These are phyloP conservation scores for Quercus mongolica DNA, from an alignment of 306 rosid genomes.

Conservation along the genomic window DNA sequence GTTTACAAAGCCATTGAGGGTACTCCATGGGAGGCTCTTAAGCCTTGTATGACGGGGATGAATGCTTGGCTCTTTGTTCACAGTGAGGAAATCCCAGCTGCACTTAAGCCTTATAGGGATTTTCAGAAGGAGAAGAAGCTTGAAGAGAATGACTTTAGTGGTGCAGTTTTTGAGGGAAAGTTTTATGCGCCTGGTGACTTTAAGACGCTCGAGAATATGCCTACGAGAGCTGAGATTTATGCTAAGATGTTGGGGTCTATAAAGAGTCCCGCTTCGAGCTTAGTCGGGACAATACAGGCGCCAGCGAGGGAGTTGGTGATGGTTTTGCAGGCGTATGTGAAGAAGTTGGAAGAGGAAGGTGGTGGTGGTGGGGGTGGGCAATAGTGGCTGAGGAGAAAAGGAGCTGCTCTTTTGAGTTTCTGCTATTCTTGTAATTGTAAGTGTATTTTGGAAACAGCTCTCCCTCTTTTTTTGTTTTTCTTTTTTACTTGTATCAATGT, in stretches of 20 bases:
- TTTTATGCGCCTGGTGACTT: slow-evolving; percentile 76
- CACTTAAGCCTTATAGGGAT: slow-evolving; percentile 76
- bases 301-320: slow-evolving; percentile 76
- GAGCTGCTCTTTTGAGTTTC: not conserved
- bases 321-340: slow-evolving; percentile 72
- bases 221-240: slow-evolving; percentile 78
- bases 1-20: slow-evolving; percentile 86
- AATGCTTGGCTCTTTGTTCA: slow-evolving; percentile 94
- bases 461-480: not conserved
- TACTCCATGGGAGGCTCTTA: slow-evolving; percentile 66
- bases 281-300: slow-evolving; percentile 79
- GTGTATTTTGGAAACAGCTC: slow-evolving; percentile 10
- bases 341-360: slow-evolving; percentile 65
- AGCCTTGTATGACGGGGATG: slow-evolving; percentile 97
- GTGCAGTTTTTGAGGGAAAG: slow-evolving; percentile 89
- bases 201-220: slow-evolving; percentile 65
- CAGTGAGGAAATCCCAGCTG: slow-evolving; percentile 80
- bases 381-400: slow-evolving; percentile 14
- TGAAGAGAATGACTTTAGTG: slow-evolving; percentile 75
- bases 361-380: slow-evolving; percentile 35
- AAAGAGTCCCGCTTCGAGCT: slow-evolving; percentile 58
- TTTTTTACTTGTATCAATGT: not conserved
- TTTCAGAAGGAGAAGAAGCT: slow-evolving; percentile 90
- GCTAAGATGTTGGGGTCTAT: slow-evolving; percentile 67
- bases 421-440: slow-evolving; percentile 9